These are phyloP conservation scores for Wickerhamiella brachini DNA, from an alignment of 805 yeast genomes.

Conservation along the genomic window DNA sequence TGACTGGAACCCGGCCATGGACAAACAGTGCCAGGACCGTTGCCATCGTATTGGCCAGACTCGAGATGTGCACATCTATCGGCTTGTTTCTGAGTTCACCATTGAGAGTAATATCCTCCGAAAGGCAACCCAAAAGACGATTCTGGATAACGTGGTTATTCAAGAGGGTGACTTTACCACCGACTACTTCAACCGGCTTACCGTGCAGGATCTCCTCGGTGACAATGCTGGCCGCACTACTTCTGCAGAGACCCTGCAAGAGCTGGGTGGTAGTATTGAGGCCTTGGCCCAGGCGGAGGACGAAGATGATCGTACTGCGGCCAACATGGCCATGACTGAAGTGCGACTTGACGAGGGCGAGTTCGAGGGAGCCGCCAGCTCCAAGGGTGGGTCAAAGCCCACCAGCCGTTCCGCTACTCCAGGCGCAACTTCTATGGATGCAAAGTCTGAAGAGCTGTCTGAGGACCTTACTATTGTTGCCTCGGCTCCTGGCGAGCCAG, in stretches of 20 bases:
- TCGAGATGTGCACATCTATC: conserved; percentile 91
- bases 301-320: conserved; percentile 64
- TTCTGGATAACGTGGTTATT: conserved; percentile 84
- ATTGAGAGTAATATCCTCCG: conserved; percentile 88
- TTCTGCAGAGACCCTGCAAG: conserved; percentile 19
- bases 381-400: neutral
- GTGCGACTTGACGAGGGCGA: conserved; percentile 76
- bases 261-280: conserved; percentile 27
- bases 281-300: conserved; percentile 89
- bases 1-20: conserved; percentile 99
- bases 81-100: conserved; percentile 91
- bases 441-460: conserved; percentile 7
- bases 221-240: conserved; percentile 31
- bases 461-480: conserved; percentile 4
- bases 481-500: conserved; percentile 22
- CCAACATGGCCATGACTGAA: conserved; percentile 76
- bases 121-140: conserved; percentile 89
- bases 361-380: conserved; percentile 39
- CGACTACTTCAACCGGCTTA: conserved; percentile 78
- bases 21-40: conserved; percentile 96
- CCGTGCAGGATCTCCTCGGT: conserved; percentile 75
- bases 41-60: conserved; percentile 99
- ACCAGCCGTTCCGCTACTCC: conserved; percentile 10
- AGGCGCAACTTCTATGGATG: conserved; percentile 17
- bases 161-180: conserved; percentile 98